Evolutionary conservation across 2,329 filamentous ascomycete genomes (phyloP).

Genomic region (Pseudocercospora musae): DNA sequence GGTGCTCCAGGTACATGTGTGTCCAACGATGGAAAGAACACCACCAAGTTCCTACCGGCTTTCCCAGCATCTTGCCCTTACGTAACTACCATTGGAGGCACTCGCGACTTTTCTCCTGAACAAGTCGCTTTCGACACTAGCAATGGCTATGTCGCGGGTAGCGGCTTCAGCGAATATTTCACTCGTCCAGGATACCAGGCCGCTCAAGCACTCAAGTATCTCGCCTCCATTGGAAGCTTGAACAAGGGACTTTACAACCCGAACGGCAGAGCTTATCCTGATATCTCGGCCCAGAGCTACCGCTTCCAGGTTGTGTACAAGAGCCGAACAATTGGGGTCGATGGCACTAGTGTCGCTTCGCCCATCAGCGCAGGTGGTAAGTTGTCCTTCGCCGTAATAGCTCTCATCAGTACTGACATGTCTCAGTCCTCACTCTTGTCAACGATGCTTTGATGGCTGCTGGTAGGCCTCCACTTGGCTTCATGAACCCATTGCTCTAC

Average conservation of each 20-base stretch:
- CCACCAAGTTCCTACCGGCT: conserved; percentile 43
- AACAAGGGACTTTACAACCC: conserved; percentile 45
- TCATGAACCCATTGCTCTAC: conserved; percentile 62
- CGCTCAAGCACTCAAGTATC: conserved; percentile 39
- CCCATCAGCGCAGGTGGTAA: conserved; percentile 54
- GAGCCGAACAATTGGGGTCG: conserved; percentile 44
- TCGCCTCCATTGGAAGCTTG: conserved; percentile 38
- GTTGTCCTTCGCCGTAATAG: background rate
- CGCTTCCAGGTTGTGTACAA: conserved; percentile 46
- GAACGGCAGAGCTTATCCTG: conserved; percentile 44
- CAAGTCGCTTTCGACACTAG: conserved; percentile 38
- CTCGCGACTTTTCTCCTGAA: conserved; percentile 40
- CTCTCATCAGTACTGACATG: conserved; percentile 32
- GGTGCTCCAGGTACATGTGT: conserved; percentile 43
- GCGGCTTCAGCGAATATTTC: conserved; percentile 45
- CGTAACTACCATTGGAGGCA: conserved; percentile 46
- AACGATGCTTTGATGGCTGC: conserved; percentile 58
- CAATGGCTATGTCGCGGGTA: conserved; percentile 44
- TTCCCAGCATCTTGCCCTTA: conserved; percentile 49
- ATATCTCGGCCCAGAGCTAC: conserved; percentile 52
- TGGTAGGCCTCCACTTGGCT: conserved; percentile 53
- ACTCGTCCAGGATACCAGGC: conserved; percentile 42
- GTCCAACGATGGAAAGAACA: conserved; percentile 46
- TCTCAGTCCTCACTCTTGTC: conserved; percentile 50
- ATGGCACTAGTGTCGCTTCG: conserved; percentile 53